phyloP scores from a whole-genome alignment of 768 basidiomycete genomes.

The Auricularia sp. region DNA sequence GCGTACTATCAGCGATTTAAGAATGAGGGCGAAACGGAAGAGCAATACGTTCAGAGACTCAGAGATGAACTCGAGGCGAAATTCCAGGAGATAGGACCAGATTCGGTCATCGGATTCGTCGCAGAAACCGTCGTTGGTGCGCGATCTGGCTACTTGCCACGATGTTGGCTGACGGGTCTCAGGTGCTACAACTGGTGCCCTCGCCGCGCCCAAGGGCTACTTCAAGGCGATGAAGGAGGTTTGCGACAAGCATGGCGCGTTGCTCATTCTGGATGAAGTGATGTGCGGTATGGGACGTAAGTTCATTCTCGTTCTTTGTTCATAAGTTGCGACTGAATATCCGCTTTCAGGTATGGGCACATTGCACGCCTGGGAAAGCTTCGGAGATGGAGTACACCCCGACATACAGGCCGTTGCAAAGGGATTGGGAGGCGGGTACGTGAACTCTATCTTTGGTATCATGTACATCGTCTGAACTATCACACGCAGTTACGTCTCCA shows the following conservation, averaged over 20 bases:
- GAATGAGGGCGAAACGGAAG: slow-evolving; percentile 56
- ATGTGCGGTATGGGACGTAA: slow-evolving; percentile 88
- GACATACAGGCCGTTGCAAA: slow-evolving; percentile 87
- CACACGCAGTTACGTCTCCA: slow-evolving; percentile 54
- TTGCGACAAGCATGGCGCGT: slow-evolving; percentile 32
- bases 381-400: slow-evolving; percentile 66
- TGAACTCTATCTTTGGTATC: slow-evolving; percentile 2
- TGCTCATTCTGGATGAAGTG: slow-evolving; percentile 85
- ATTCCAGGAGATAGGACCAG: slow-evolving; percentile 70
- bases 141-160: neutral
- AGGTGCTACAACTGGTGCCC: slow-evolving; percentile 71
- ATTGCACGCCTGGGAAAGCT: slow-evolving; percentile 76
- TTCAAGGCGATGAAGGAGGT: slow-evolving; percentile 78
- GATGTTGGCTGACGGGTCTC: slow-evolving; percentile 30
- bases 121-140: slow-evolving; percentile 21
- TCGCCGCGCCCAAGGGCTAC: slow-evolving; percentile 73
- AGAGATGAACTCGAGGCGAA: slow-evolving; percentile 77
- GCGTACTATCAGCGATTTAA: slow-evolving; percentile 80
- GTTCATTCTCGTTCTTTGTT: slow-evolving; percentile 19
- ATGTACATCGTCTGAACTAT: neutral
- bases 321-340: slow-evolving; percentile 1
- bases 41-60: slow-evolving; percentile 68
- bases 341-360: slow-evolving; percentile 63
- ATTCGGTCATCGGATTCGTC: slow-evolving; percentile 63
- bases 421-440: slow-evolving; percentile 80